Evolutionary conservation across 345 rosid genomes (phyloP).

Genomic region (Citrus inodora): DNA sequence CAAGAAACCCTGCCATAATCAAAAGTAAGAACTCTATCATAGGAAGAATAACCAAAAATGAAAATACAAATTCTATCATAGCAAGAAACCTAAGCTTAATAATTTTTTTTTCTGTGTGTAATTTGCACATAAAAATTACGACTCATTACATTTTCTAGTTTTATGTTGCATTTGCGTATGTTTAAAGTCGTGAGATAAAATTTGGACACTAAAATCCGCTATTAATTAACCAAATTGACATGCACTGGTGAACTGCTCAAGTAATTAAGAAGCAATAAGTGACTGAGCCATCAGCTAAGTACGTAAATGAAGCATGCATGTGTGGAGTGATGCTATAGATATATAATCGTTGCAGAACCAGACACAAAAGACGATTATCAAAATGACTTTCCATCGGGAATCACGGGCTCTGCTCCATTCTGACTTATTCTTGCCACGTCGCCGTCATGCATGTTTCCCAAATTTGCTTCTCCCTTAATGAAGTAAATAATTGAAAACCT

Average conservation of each 20-base stretch:
- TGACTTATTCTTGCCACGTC: not conserved
- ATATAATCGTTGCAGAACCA: slow-evolving; percentile 14
- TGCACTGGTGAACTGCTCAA: not conserved
- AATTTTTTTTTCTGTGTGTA: no score
- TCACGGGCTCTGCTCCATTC: slow-evolving; percentile 33
- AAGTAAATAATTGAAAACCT: not conserved
- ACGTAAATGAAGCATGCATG: not conserved
- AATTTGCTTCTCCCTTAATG: not conserved
- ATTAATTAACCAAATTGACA: not conserved
- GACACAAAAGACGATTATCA: slow-evolving; percentile 24
- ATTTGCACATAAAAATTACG: no score
- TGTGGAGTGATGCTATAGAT: slow-evolving; percentile 20
- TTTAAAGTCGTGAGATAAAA: not conserved
- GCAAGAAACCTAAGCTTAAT: no score
- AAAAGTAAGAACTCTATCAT: not conserved
- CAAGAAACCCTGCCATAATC: not conserved
- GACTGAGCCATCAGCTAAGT: not conserved
- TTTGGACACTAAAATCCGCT: not conserved
- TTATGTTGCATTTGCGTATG: not conserved
- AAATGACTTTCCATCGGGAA: slow-evolving; percentile 26
- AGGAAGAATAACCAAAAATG: no score
- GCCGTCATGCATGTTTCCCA: not conserved
- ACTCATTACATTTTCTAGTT: not conserved
- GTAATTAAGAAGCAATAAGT: not conserved
- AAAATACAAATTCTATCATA: no score